A percentile compares a stretch with the other conserved stretches of the same genome.
Evolutionary conservation across 371 early-diverging fungal genomes (phyloP).

Genomic region (Apophysomyces sp.): DNA sequence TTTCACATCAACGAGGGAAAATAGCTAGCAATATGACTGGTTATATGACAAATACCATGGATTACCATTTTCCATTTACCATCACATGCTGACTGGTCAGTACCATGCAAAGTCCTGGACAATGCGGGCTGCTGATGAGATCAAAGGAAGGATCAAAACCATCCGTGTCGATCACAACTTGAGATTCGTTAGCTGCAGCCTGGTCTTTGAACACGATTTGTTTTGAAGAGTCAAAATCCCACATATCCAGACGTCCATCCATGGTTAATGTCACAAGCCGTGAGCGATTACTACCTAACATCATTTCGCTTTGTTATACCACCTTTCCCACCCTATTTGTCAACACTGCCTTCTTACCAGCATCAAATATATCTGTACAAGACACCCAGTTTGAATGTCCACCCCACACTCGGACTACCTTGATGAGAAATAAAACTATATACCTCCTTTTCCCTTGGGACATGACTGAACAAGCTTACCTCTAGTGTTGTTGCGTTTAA

Average conservation of each 20-base stretch:
- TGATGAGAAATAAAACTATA: background rate
- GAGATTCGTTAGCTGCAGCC: conserved; percentile 14
- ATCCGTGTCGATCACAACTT: conserved; percentile 12
- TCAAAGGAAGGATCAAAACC: conserved; percentile 23
- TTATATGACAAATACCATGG: too few species aligned
- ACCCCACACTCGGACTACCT: conserved; percentile 68
- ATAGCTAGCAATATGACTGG: conserved; percentile 14
- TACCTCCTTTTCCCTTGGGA: background rate
- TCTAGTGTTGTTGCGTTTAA: conserved; percentile 49
- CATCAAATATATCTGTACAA: conserved; percentile 56
- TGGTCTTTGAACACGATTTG: conserved; percentile 42
- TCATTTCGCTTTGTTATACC: too few species aligned
- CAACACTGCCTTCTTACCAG: conserved; percentile 43
- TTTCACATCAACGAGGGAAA: conserved; percentile 17
- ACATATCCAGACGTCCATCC: conserved; percentile 46
- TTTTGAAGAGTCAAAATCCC: conserved; percentile 49
- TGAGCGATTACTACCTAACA: conserved; percentile 15
- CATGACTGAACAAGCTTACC: conserved; percentile 21
- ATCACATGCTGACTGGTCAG: conserved; percentile 27
- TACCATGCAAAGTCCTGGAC: conserved; percentile 34
- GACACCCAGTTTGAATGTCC: conserved; percentile 67
- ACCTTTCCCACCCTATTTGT: background rate
- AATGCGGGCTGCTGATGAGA: conserved; percentile 14
- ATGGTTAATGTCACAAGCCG: conserved; percentile 41
- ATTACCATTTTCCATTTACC: too few species aligned